These are phyloP conservation scores for Verticillium alfalfae DNA, from an alignment of 2,329 filamentous ascomycete genomes.

Conservation along the genomic window DNA sequence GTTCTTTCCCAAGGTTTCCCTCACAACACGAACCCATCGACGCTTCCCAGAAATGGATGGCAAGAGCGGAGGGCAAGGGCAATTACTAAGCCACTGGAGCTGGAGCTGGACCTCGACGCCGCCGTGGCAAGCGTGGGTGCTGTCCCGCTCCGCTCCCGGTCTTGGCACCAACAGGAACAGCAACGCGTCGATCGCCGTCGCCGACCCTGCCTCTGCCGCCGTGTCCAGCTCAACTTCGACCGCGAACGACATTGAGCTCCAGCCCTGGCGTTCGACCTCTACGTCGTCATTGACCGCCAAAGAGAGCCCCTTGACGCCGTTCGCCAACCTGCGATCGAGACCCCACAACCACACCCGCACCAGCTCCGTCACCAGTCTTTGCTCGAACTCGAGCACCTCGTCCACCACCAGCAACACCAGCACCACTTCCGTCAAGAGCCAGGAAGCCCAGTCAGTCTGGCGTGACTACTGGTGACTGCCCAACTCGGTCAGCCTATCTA, in stretches of 20 bases:
- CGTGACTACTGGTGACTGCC: conserved; percentile 17
- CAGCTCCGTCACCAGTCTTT: background rate
- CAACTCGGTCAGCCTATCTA: background rate
- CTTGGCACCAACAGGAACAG: background rate
- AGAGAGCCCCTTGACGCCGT: background rate
- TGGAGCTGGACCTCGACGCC: background rate
- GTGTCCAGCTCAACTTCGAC: background rate
- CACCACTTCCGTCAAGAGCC: conserved; percentile 13
- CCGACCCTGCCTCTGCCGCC: background rate
- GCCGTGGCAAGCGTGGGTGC: background rate
- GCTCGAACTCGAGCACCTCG: background rate
- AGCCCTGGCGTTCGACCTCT: background rate
- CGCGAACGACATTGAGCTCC: background rate
- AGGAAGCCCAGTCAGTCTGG: conserved; percentile 17
- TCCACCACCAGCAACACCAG: conserved; percentile 10
- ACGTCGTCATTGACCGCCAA: background rate
- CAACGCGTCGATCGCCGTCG: background rate
- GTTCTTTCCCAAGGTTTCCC: background rate
- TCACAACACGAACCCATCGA: background rate
- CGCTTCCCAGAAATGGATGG: background rate
- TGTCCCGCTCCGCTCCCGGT: background rate
- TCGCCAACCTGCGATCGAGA: background rate
- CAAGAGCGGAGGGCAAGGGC: background rate
- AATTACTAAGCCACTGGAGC: background rate
- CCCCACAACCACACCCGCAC: conserved; percentile 1